phyloP scores from a whole-genome alignment of 1,284 basidiomycete genomes.

The Tremellales sp. region DNA sequence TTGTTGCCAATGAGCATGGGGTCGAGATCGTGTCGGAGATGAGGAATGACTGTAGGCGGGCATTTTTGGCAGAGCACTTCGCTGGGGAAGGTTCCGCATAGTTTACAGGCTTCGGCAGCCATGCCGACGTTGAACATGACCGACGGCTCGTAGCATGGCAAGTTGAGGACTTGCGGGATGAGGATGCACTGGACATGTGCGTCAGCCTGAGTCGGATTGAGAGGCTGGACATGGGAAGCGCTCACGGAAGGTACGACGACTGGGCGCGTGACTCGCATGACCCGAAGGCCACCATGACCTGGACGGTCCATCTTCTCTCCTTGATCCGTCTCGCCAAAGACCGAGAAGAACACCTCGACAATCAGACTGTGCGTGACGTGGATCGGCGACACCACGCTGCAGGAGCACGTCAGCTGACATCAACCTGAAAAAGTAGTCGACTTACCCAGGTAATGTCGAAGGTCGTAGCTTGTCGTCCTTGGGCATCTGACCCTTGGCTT shows the following conservation, averaged over 20 bases:
- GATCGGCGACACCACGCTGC: constrained; percentile 36
- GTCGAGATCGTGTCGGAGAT: not conserved
- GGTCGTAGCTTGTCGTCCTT: constrained; percentile 15
- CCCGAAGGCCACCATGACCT: constrained; percentile 25
- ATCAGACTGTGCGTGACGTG: constrained; percentile 29
- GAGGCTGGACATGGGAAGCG: not conserved
- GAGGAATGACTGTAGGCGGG: not conserved
- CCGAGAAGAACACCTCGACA: constrained; percentile 35
- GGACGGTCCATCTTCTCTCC: constrained; percentile 13
- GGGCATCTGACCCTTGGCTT: constrained; percentile 15
- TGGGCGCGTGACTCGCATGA: constrained; percentile 24
- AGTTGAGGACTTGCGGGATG: not conserved
- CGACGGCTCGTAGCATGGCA: not conserved
- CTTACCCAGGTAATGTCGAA: constrained; percentile 17
- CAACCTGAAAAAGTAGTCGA: too few species aligned
- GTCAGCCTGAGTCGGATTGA: not conserved
- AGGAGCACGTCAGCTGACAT: too few species aligned
- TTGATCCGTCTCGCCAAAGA: constrained; percentile 26
- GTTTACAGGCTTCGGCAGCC: not conserved
- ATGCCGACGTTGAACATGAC: not conserved
- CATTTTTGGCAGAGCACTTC: not conserved
- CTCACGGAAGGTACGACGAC: constrained; percentile 34
- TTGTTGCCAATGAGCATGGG: not conserved
- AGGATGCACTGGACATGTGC: not conserved
- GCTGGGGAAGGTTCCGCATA: not conserved